These are phyloP conservation scores for Helicostylum pulchrum DNA, from an alignment of 192 early-diverging fungal species.

Conservation along the genomic window DNA sequence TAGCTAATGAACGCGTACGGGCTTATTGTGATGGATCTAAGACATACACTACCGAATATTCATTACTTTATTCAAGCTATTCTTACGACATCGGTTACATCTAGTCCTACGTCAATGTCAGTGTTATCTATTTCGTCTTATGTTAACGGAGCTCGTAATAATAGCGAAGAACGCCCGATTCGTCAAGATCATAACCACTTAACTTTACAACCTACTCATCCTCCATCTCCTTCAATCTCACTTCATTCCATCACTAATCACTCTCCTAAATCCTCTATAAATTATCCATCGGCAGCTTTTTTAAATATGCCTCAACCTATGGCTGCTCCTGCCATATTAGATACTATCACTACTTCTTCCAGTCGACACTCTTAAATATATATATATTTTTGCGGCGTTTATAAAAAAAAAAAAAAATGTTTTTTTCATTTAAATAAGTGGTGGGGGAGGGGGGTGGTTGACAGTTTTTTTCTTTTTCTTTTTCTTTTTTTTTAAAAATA, in stretches of 20 bases:
- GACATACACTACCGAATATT: constrained; percentile 71
- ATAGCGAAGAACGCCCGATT: background rate
- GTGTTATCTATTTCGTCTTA: constrained; percentile 37
- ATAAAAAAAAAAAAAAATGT: too few relatives aligned
- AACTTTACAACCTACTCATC: constrained; percentile 21
- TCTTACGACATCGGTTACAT: constrained; percentile 42
- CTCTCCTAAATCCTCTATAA: background rate
- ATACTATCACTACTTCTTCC: constrained; percentile 27
- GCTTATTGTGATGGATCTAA: constrained; percentile 61
- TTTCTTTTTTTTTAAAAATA: background rate
- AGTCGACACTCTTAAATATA: constrained; percentile 1
- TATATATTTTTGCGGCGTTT: too few relatives aligned
- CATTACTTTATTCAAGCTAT: constrained; percentile 54
- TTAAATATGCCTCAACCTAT: constrained; percentile 12
- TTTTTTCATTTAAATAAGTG: too few relatives aligned
- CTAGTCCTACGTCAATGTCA: constrained; percentile 35
- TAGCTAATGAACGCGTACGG: constrained; percentile 70
- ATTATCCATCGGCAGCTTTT: constrained; percentile 15
- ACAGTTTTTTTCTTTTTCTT: background rate
- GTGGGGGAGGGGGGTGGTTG: too few relatives aligned
- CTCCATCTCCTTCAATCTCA: constrained; percentile 18
- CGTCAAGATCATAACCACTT: constrained; percentile 15
- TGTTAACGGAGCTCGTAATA: constrained; percentile 14
- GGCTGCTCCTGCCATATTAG: constrained; percentile 22
- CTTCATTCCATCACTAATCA: constrained; percentile 2